Evolutionary conservation across 2,329 filamentous ascomycete genomes (phyloP), one percentile per base, ranked within the genome.

Genomic region (Laburnicola sp.): DNA sequence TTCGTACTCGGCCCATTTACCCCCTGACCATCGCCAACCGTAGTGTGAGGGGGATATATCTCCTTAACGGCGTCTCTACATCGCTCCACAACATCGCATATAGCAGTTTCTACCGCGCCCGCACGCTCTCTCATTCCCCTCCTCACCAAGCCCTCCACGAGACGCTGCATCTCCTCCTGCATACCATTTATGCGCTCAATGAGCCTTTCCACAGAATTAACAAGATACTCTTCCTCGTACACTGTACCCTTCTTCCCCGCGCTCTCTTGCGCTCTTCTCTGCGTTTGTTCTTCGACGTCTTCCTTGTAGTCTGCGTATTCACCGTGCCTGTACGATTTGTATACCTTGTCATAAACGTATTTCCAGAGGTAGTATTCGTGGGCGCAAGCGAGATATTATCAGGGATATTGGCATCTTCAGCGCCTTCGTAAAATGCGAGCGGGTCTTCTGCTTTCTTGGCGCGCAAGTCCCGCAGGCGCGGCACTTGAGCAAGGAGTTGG

Each of bases 191-290:
- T 84, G 31, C 92, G 82, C 70, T 96, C 91, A 10, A 96, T 83
- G 30, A 99, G 80, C 23, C 94, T 81, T 9, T 87, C 83, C 31
- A 97, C 86, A 60, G 87, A 93, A 71, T 92, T 94, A 51, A 96
- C 86, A 4, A 99, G 82, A 72, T 99, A 99, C 73, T 97, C 94
- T 69, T 97, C 93, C 73, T 99, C 94, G 72, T 99, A 99, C 4
- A 99, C 89, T 11, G 90, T 96, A 8, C 94, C 94, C 78, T 97
- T 97, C 72, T 96, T 93, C 23, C 94, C 6, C 91, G 80, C 0
- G 94, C 94, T 11, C 93, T 85, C 81, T 99, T 99, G 72, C 96
- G 86, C 78, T 99, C 94, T 74, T 99, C 94, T 21, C 91, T 82
- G 23, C 87, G 81, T 45, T 91, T 85, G 68, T 96, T 97, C 79